A percentile compares a stretch with the other conserved stretches of the same genome.
These are phyloP conservation scores for Podila minutissima DNA, from an alignment of 192 early-diverging fungal genomes.

Conservation along the genomic window DNA sequence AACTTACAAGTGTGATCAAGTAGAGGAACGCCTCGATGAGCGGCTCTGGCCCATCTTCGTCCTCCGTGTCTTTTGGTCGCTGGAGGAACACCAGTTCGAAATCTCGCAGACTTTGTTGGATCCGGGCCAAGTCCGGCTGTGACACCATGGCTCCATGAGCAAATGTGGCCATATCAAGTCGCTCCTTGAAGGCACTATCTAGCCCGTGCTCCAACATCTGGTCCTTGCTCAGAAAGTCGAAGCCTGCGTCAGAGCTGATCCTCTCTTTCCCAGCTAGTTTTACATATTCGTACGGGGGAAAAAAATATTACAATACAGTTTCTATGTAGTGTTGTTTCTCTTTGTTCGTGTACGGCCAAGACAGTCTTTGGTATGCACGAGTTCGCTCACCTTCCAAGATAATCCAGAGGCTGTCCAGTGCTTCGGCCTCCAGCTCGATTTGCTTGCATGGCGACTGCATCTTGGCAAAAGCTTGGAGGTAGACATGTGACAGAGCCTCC, in stretches of 20 bases:
- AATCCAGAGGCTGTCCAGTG: conserved; percentile 6
- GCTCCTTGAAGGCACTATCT: neutral
- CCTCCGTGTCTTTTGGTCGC: neutral
- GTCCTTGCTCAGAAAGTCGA: neutral
- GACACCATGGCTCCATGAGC: neutral
- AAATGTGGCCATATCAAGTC: conserved; percentile 27
- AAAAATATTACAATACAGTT: no score
- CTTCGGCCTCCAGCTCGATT: neutral
- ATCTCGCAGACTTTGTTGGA: conserved; percentile 4
- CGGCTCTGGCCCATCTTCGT: neutral
- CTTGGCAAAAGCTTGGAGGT: neutral
- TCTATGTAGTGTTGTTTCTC: no score
- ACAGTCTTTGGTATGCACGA: no score
- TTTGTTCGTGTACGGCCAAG: no score
- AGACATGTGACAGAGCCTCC: conserved; percentile 7
- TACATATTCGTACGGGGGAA: no score
- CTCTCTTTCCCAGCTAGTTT: neutral
- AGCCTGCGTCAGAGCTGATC: neutral
- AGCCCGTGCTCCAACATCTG: conserved; percentile 6
- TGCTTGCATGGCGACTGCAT: conserved; percentile 7
- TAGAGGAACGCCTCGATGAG: conserved; percentile 8
- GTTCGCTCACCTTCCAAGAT: conserved; percentile 1
- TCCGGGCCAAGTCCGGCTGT: neutral
- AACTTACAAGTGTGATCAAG: conserved; percentile 16
- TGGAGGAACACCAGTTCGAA: conserved; percentile 2